phyloP scores from a whole-genome alignment of 2,329 filamentous ascomycete species.

The Pseudogymnoascus sp. region DNA sequence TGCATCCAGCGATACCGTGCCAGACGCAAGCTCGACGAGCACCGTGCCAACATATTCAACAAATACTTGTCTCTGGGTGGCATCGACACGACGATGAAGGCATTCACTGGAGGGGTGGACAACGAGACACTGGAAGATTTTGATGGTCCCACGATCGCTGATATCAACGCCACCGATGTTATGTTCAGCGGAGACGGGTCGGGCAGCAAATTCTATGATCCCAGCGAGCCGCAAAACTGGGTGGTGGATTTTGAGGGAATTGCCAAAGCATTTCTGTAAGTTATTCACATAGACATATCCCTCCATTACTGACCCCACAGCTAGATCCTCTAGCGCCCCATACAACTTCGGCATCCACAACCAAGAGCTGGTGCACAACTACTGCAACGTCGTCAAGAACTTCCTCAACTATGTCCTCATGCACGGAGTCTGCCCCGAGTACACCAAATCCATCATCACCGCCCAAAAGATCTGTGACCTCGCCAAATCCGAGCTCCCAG shows the following conservation, averaged over 20 bases:
- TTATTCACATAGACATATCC: constrained; percentile 15
- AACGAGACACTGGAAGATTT: constrained; percentile 53
- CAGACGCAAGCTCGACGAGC: constrained; percentile 63
- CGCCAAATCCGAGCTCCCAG: constrained; percentile 60
- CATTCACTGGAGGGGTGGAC: constrained; percentile 54
- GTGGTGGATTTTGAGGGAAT: constrained; percentile 73
- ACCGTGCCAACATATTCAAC: constrained; percentile 59
- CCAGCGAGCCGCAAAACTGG: constrained; percentile 50
- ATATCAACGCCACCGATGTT: constrained; percentile 55
- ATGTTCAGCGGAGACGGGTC: constrained; percentile 39
- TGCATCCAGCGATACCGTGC: constrained; percentile 76
- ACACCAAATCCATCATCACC: constrained; percentile 55
- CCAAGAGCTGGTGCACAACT: constrained; percentile 45
- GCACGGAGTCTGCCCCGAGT: constrained; percentile 82
- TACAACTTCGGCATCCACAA: constrained; percentile 49
- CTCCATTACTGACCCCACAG: constrained; percentile 15
- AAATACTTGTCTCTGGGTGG: constrained; percentile 81
- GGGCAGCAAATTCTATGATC: constrained; percentile 43
- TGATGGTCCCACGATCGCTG: constrained; percentile 56
- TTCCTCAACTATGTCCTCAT: constrained; percentile 83
- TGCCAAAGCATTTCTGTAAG: constrained; percentile 70
- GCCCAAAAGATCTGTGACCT: constrained; percentile 60
- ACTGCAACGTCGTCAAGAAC: constrained; percentile 65
- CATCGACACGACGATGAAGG: constrained; percentile 53
- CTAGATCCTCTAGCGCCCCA: constrained; percentile 49